These are phyloP conservation scores for Chaetomium sp. DNA, from an alignment of 2,329 filamentous ascomycete species.

Conservation along the genomic window DNA sequence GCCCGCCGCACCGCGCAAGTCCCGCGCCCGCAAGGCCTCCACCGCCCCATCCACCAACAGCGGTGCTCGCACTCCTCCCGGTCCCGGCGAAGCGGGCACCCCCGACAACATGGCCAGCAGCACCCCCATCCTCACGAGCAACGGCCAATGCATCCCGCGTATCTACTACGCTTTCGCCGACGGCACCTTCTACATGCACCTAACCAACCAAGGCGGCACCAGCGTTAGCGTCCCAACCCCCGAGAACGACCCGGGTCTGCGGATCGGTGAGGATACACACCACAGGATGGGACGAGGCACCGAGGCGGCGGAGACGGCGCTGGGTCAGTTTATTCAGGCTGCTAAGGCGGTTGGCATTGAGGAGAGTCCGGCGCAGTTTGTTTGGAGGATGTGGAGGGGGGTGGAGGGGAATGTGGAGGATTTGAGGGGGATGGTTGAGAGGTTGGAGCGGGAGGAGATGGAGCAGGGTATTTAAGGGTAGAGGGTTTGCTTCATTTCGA, in stretches of 20 bases:
- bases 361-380: slow-evolving; percentile 2
- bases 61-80: not conserved
- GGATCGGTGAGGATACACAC: not conserved
- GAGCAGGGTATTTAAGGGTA: not conserved
- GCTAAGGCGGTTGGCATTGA: not conserved
- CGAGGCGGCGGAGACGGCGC: not conserved
- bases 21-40: slow-evolving; percentile 6
- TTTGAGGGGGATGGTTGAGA: not conserved
- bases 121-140: not conserved
- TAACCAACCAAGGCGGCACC: not conserved
- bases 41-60: not conserved
- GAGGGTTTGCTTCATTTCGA: not conserved
- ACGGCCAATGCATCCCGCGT: slow-evolving; percentile 1
- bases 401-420: slow-evolving; percentile 1
- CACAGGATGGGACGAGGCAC: slow-evolving; percentile 7
- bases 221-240: not conserved
- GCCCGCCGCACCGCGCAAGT: slow-evolving; percentile 2
- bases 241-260: too few species aligned
- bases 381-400: slow-evolving; percentile 2
- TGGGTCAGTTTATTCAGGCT: slow-evolving; percentile 2
- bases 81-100: not conserved
- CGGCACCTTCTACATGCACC: slow-evolving; percentile 7
- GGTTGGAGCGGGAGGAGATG: not conserved
- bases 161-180: slow-evolving; percentile 9
- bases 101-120: not conserved